A percentile compares a stretch with the other conserved stretches of the same genome.
Evolutionary conservation across 2,329 filamentous ascomycete genomes (phyloP).

Genomic region (Rhinocladiella similis): DNA sequence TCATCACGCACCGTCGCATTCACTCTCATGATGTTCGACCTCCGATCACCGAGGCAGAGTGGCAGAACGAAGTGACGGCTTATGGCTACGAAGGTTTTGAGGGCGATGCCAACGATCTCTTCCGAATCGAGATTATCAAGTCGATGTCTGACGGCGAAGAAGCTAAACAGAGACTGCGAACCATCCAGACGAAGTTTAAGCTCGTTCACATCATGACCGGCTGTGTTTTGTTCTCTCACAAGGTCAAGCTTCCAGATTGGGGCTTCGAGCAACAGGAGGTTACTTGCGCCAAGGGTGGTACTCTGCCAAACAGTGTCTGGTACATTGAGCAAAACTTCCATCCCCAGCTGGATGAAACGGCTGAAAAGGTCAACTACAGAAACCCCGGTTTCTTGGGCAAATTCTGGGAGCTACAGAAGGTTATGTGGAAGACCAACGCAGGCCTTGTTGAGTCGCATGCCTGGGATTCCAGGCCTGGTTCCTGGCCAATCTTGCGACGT

Average conservation of each 20-base stretch:
- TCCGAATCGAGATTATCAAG: constrained; percentile 93
- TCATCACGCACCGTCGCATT: constrained; percentile 79
- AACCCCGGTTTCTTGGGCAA: constrained; percentile 95
- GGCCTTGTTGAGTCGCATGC: constrained; percentile 94
- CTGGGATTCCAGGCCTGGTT: constrained; percentile 93
- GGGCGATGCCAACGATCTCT: constrained; percentile 93
- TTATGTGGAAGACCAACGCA: constrained; percentile 99
- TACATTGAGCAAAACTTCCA: constrained; percentile 92
- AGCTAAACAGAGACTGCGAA: constrained; percentile 82
- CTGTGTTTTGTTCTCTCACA: constrained; percentile 95
- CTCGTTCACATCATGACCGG: constrained; percentile 96
- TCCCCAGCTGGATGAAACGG: constrained; percentile 68
- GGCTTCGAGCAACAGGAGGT: constrained; percentile 98
- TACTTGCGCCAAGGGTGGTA: constrained; percentile 90
- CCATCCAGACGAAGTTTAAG: constrained; percentile 95
- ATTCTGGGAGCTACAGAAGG: constrained; percentile 94
- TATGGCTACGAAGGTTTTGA: constrained; percentile 97
- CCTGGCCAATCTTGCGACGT: constrained; percentile 87
- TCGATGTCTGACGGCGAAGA: constrained; percentile 75
- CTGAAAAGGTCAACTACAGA: constrained; percentile 94
- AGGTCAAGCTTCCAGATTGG: constrained; percentile 98
- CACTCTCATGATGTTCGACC: constrained; percentile 95
- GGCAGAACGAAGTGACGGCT: constrained; percentile 94
- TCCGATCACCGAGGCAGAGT: constrained; percentile 82
- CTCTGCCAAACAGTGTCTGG: constrained; percentile 94